Base-by-base conservation (phyloP, 306 rosid species). In the Castanea sativa region DNA sequence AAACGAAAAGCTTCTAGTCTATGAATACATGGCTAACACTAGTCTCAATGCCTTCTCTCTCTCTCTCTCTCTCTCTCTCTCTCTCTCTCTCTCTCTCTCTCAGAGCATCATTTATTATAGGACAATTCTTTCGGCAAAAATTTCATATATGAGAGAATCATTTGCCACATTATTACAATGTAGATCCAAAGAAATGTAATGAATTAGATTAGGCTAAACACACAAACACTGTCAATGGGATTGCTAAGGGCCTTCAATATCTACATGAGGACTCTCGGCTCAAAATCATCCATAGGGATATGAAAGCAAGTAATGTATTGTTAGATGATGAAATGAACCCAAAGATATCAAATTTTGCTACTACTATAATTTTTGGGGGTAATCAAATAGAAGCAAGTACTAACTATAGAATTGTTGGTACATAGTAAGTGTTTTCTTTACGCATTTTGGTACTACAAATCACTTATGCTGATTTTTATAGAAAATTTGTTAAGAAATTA, bases 1-100 rank as follows among this genome's bases (percentile, higher is more conserved):
- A 49, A 76, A 77, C 15, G 89, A 86, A 65, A 77, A 75, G 72
- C 82, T 86, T 38, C 71, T 86, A n/a, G 82, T 86, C 74, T 83
- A 86, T 58, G 87, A 86, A 20, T 83, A 72, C 78, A 83, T 86
- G 85, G 55, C 79, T 69, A 77, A 80, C 67, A 80, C 72, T n/a
- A 79, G 73, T 68, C 77, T 79, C 45, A 77, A 79, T 27, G 43
- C 72, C 53, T 79, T 32, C 70, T 15, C 70, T 69, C 73, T 69
- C 55, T 69, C 32, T 43, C 53, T 18, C 29, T 29, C 12, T 33
- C 51, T 30, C 13, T 49, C 8, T 19, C 4, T 29, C 41, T 14
- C 5, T 55, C 20, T 18, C 4, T 55, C 27, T 25, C 27, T 25
- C 27, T 25, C 27, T 18, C 27, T 25, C 27, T 0, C 27, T 25